Percentiles rank a stretch among this genome's conserved stretches.
These are phyloP conservation scores for Cystobasidium pallidum DNA, from an alignment of 1,284 basidiomycete species.

Conservation along the genomic window DNA sequence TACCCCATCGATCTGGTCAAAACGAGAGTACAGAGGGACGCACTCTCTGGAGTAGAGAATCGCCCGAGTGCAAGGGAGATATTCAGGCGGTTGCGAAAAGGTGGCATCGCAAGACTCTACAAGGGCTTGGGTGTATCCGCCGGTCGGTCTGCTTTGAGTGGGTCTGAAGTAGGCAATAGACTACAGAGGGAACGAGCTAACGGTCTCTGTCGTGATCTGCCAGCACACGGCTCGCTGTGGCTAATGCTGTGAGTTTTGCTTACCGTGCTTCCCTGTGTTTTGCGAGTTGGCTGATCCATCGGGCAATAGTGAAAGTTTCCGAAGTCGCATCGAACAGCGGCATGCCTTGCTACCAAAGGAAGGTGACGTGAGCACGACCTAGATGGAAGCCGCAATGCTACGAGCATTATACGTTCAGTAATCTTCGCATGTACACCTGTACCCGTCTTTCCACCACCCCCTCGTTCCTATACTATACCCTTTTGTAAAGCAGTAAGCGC, in stretches of 20 bases:
- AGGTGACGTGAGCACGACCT: background rate
- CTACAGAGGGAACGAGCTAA: background rate
- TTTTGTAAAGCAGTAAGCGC: too few species aligned
- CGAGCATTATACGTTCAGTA: background rate
- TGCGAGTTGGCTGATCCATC: background rate
- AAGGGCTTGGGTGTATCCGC: constrained; percentile 68
- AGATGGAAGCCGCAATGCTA: background rate
- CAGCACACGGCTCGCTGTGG: constrained; percentile 40
- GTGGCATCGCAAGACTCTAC: constrained; percentile 77
- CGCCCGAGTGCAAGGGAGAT: constrained; percentile 70
- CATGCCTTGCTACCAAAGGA: background rate
- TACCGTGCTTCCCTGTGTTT: background rate
- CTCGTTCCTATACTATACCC: too few species aligned
- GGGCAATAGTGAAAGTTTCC: constrained; percentile 28
- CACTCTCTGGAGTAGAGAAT: constrained; percentile 72
- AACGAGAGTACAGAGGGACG: constrained; percentile 87
- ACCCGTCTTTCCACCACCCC: background rate
- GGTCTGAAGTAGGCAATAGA: background rate
- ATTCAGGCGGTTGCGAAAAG: constrained; percentile 72
- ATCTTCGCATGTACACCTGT: background rate
- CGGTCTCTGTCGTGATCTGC: background rate
- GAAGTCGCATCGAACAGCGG: constrained; percentile 15
- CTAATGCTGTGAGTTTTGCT: constrained; percentile 28
- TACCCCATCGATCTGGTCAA: constrained; percentile 69
- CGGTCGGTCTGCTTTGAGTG: constrained; percentile 36